Evolutionary conservation across 495 filamentous ascomycete genomes (phyloP).

Genomic region (Penicillium flavigenum): DNA sequence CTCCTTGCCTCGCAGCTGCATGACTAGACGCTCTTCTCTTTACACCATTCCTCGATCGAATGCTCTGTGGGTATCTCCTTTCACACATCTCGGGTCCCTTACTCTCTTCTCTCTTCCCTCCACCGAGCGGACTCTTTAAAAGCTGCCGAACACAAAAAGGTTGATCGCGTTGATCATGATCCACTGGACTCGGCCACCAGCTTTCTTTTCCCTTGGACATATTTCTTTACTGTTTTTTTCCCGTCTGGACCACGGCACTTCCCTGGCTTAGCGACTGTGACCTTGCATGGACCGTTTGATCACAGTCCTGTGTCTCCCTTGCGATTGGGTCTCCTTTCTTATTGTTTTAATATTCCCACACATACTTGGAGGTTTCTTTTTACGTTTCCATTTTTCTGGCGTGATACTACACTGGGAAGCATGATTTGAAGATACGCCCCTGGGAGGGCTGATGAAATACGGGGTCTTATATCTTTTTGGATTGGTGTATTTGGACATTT

Average conservation of each 20-base stretch:
- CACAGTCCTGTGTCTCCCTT: not conserved
- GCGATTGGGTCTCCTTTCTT: constrained; percentile 12
- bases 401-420: constrained; percentile 21
- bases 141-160: constrained; percentile 17
- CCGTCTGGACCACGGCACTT: constrained; percentile 2
- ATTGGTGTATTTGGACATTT: constrained; percentile 16
- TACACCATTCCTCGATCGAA: not conserved
- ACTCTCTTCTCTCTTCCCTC: constrained; percentile 4
- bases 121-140: constrained; percentile 4
- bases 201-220: constrained; percentile 23
- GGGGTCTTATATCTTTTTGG: constrained; percentile 7
- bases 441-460: constrained; percentile 17
- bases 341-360: constrained; percentile 31
- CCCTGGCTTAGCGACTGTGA: constrained; percentile 10
- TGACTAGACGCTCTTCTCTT: constrained; percentile 10
- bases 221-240: constrained; percentile 6
- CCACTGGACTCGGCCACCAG: constrained; percentile 19
- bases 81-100: constrained; percentile 5
- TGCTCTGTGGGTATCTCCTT: not conserved
- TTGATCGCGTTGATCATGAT: constrained; percentile 15
- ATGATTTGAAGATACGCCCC: constrained; percentile 19
- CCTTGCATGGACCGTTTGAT: constrained; percentile 19
- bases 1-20: constrained; percentile 19
- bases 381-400: constrained; percentile 18
- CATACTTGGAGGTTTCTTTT: constrained; percentile 22